Evolutionary conservation across 805 yeast genomes (phyloP), one percentile per base, ranked within the genome.

Genomic region (Spathaspora girioi): DNA sequence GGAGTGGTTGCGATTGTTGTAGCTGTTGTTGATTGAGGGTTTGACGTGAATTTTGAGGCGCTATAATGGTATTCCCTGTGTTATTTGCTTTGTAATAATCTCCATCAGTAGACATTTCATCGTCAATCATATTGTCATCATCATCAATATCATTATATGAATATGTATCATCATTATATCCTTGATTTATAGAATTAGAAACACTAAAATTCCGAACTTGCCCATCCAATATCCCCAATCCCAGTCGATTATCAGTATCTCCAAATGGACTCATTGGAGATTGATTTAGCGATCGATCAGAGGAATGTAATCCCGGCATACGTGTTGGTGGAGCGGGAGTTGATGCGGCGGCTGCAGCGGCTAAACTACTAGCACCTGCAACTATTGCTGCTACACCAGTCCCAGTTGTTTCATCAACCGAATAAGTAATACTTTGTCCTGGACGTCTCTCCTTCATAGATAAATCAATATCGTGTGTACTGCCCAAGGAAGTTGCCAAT

Each of bases 61-160:
- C 35, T 14, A 41, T 18, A 29, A 45, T 31, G 19, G 49, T 32
- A 17, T 45, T 40, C 6, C 56, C 46, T 17, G 55, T 48, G 46
- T 45, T 46, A 8, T 52, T 48, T 10, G 27, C 44, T 20, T 48
- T 49, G 43, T 62, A 54, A 48, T 53, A 53, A 47, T 70, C 72
- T 2, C 64, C 70, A 31, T 65, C 70, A n/a, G 60, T 63, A 7
- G 69, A 64, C 6, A 56, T 54, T 27, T 66, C 74, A 27, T 64
- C 73, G 46, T 54, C 58, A 3, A 52, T 26, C 43, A 49, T 52
- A 32, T 45, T 50, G n/a, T 57, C 63, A 26, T 56, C 63, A 45
- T 64, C 69, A n/a, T 61, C 68, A 15, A 54, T 56, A n/a, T 61
- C 63, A 45, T 56, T 52, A 47, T 55, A 56, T 1, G 57, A 54